phyloP scores from a whole-genome alignment of 257 asterid species.

The Scutellaria baicalensis region DNA sequence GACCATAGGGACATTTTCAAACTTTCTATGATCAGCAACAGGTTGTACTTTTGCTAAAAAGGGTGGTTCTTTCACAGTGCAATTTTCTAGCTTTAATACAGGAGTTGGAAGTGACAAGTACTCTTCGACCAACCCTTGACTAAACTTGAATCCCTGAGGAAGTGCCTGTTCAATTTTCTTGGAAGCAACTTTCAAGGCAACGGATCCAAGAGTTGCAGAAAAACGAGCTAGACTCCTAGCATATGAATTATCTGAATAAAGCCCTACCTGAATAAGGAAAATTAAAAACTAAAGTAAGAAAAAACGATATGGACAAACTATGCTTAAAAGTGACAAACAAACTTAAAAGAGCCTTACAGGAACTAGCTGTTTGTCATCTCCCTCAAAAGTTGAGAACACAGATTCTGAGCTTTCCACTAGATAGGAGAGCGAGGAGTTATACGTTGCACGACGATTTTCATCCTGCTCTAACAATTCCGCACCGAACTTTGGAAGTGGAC shows the following conservation, averaged over 20 bases:
- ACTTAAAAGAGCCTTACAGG: slow-evolving; percentile 41
- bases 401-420: slow-evolving; percentile 30
- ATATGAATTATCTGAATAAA: slow-evolving; percentile 71
- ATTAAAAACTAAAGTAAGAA: not conserved
- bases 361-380: slow-evolving; percentile 74
- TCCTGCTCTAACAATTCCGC: slow-evolving; percentile 27
- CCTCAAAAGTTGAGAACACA: slow-evolving; percentile 63
- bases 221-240: slow-evolving; percentile 83
- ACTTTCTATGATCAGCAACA: slow-evolving; percentile 25
- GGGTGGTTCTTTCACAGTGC: slow-evolving; percentile 48
- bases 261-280: slow-evolving; percentile 61
- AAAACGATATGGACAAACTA: not conserved
- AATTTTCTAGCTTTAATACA: slow-evolving; percentile 43
- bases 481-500: slow-evolving; percentile 37
- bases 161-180: slow-evolving; percentile 69
- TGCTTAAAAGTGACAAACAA: not conserved
- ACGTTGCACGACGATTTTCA: slow-evolving; percentile 66
- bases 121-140: slow-evolving; percentile 96
- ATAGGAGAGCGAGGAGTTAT: slow-evolving; percentile 21
- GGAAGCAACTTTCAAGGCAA: slow-evolving; percentile 78
- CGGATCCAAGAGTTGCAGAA: slow-evolving; percentile 76
- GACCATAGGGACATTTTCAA: slow-evolving; percentile 15
- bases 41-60: slow-evolving; percentile 36
- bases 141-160: slow-evolving; percentile 69
- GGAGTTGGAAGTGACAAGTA: slow-evolving; percentile 79